These are phyloP conservation scores for Mycena vulgaris DNA, from an alignment of 768 basidiomycete genomes.

Conservation along the genomic window DNA sequence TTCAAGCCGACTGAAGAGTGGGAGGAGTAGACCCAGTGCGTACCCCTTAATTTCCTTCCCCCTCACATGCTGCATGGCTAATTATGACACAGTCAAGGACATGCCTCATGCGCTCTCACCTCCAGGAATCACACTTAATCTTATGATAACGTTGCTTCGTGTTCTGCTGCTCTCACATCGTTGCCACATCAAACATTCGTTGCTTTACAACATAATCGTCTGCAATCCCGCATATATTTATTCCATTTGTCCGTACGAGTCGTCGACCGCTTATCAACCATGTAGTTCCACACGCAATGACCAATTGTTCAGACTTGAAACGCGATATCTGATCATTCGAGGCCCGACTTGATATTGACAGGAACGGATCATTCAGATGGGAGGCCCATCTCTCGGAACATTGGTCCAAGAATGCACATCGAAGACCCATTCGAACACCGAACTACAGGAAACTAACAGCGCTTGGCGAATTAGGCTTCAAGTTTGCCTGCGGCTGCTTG, in stretches of 20 bases:
- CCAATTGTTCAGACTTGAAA: not conserved
- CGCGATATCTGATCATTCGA: not conserved
- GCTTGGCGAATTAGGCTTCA: not conserved
- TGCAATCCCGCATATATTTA: slow-evolving; percentile 27
- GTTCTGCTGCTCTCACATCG: slow-evolving; percentile 7
- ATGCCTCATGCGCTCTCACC: slow-evolving; percentile 33
- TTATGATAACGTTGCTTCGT: slow-evolving; percentile 7
- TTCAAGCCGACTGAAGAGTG: no score
- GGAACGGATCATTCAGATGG: not conserved
- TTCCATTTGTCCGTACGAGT: not conserved
- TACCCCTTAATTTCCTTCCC: not conserved
- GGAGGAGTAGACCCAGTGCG: no score
- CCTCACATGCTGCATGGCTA: slow-evolving; percentile 5
- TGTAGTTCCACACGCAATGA: slow-evolving; percentile 6
- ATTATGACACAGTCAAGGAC: slow-evolving; percentile 32
- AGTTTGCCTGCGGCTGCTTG: no score
- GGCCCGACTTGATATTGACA: not conserved
- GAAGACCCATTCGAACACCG: not conserved
- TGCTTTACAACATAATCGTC: slow-evolving; percentile 3
- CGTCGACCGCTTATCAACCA: slow-evolving; percentile 3
- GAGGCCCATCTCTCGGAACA: not conserved
- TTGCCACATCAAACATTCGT: slow-evolving; percentile 3
- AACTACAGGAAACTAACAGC: not conserved
- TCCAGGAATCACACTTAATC: slow-evolving; percentile 33
- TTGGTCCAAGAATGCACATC: not conserved